Conservation (phyloP, 768 basidiomycete species). For the Tulasnella sp. region DNA sequence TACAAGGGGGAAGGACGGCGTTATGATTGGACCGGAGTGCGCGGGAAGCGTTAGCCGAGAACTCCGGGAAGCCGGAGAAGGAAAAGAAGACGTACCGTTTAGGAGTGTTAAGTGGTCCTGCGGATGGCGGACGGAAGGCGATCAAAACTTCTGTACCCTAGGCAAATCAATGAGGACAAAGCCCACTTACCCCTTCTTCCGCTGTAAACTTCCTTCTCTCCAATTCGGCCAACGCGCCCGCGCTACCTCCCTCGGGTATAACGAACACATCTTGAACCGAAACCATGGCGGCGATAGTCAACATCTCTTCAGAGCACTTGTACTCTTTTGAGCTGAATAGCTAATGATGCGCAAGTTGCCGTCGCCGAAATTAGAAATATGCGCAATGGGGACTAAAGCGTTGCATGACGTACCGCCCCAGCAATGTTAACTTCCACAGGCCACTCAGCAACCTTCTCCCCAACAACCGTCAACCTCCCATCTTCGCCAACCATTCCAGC, state of each 20-base stretch:
- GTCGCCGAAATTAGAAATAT: not conserved
- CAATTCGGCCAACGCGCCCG: slow-evolving; percentile 82
- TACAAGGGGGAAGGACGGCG: slow-evolving; percentile 37
- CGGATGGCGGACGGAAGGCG: not conserved
- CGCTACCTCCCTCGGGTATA: slow-evolving; percentile 71
- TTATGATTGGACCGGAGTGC: not conserved
- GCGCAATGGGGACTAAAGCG: not conserved
- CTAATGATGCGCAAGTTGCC: slow-evolving; percentile 42
- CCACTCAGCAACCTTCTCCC: slow-evolving; percentile 86
- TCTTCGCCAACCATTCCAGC: slow-evolving; percentile 82
- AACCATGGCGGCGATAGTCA: slow-evolving; percentile 95
- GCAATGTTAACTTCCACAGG: slow-evolving; percentile 91
- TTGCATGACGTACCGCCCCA: slow-evolving; percentile 68
- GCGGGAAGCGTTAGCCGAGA: not conserved
- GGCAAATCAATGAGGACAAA: not conserved
- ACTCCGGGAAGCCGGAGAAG: not conserved
- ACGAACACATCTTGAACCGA: slow-evolving; percentile 92
- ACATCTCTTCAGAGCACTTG: slow-evolving; percentile 89
- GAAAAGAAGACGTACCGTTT: slow-evolving; percentile 58
- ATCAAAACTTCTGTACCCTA: slow-evolving; percentile 26
- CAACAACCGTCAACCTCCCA: slow-evolving; percentile 65
- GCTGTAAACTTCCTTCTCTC: slow-evolving; percentile 95
- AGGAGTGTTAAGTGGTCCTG: slow-evolving; percentile 93
- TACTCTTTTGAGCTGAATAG: slow-evolving; percentile 81
- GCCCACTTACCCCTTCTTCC: slow-evolving; percentile 79